A percentile compares a stretch with the other conserved stretches of the same genome.
Conservation (phyloP, 768 basidiomycete species). For the Leccinum longicurvipes region DNA sequence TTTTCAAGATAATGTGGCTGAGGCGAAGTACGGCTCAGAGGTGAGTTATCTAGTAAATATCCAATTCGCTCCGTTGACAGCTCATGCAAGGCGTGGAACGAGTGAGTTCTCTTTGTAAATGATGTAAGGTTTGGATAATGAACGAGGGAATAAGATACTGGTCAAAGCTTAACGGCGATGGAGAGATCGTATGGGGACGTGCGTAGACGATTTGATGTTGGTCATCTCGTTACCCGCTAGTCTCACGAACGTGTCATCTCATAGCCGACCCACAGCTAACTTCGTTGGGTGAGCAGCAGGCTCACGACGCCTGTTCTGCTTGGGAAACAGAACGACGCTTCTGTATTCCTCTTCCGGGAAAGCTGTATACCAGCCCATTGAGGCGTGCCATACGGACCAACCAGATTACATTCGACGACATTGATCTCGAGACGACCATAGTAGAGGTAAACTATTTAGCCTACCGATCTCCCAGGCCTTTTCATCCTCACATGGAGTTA, state of each 20-base stretch:
- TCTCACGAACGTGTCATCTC: not conserved
- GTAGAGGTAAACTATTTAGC: conserved; percentile 37
- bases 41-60: conserved; percentile 17
- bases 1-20: conserved; percentile 60
- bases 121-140: not conserved
- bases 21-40: conserved; percentile 57
- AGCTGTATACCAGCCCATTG: conserved; percentile 1
- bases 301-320: conserved; percentile 23
- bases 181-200: conserved; percentile 69
- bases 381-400: not conserved
- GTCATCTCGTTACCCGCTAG: not conserved
- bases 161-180: conserved; percentile 37
- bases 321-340: conserved; percentile 2
- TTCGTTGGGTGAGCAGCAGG: conserved; percentile 50
- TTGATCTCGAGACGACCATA: conserved; percentile 35
- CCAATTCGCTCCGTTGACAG: not conserved
- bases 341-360: not conserved
- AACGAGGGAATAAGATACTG: conserved; percentile 43
- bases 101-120: not conserved
- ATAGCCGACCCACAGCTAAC: conserved; percentile 49
- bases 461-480: not conserved
- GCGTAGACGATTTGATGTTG: not conserved
- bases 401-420: conserved; percentile 21
- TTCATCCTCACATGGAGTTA: not conserved
- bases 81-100: not conserved